Percentiles rank a stretch among this genome's conserved stretches.
Evolutionary conservation across 2,329 filamentous ascomycete genomes (phyloP).

Genomic region (Colletotrichum lentis): DNA sequence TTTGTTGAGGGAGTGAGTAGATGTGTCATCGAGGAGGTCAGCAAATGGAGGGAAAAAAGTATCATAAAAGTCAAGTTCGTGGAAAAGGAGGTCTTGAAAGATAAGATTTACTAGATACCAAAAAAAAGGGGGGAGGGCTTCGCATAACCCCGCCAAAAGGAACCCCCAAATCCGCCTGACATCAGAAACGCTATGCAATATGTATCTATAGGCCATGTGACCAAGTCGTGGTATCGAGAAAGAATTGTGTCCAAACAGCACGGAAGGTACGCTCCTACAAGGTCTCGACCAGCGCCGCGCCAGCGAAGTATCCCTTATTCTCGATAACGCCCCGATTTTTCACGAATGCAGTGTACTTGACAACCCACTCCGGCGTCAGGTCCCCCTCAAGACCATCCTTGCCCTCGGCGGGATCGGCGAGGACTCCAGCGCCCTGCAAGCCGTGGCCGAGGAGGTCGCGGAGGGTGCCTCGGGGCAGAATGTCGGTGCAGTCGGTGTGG

Average conservation of each 20-base stretch:
- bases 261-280: constrained; percentile 6
- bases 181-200: constrained; percentile 36
- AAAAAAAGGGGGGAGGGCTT: constrained; percentile 10
- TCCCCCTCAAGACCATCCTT: constrained; percentile 74
- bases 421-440: constrained; percentile 75
- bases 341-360: constrained; percentile 96
- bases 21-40: not conserved
- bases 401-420: constrained; percentile 67
- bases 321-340: constrained; percentile 92
- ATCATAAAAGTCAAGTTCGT: constrained; percentile 1
- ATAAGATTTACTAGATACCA: constrained; percentile 27
- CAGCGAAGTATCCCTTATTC: constrained; percentile 97
- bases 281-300: constrained; percentile 69
- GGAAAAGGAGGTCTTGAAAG: constrained; percentile 11
- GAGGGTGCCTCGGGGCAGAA: constrained; percentile 85
- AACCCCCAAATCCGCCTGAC: constrained; percentile 26
- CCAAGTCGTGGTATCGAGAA: constrained; percentile 36
- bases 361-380: constrained; percentile 89
- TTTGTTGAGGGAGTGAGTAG: constrained; percentile 40
- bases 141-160: constrained; percentile 19
- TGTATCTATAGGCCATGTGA: constrained; percentile 30
- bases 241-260: constrained; percentile 17
- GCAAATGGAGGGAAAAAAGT: no score
- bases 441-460: constrained; percentile 82
- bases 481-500: constrained; percentile 92